Conservation (phyloP, 768 basidiomycete species). For the Psilocybe subaeruginosa region DNA sequence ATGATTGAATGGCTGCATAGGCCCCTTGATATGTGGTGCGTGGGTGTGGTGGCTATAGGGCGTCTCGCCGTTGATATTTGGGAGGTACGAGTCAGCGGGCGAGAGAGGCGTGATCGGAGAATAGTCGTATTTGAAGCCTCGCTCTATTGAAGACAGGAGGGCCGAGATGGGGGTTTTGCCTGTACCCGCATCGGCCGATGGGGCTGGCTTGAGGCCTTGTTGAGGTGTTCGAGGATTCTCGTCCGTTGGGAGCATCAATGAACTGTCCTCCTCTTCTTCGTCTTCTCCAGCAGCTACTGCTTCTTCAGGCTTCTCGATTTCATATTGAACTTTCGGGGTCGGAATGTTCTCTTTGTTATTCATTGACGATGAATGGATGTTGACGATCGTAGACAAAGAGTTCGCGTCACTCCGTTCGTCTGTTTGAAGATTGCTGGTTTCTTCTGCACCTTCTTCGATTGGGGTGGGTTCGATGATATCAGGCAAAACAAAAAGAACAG, state of each 20-base stretch:
- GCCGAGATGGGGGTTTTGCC: constrained; percentile 68
- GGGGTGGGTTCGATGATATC: neutral
- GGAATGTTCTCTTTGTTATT: constrained; percentile 3
- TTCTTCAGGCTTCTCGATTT: neutral
- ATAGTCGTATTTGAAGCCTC: constrained; percentile 57
- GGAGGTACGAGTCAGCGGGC: constrained; percentile 36
- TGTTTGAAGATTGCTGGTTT: neutral
- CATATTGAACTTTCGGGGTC: neutral
- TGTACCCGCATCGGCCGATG: constrained; percentile 2
- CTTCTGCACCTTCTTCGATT: neutral
- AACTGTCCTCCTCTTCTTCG: neutral
- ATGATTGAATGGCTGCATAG: constrained; percentile 29
- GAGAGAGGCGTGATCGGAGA: constrained; percentile 67
- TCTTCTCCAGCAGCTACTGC: neutral
- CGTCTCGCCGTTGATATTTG: constrained; percentile 22
- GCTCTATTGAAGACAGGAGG: constrained; percentile 64
- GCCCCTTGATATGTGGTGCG: constrained; percentile 22
- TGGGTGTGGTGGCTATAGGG: constrained; percentile 25
- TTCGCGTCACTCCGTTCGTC: neutral
- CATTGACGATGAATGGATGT: neutral
- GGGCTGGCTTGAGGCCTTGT: constrained; percentile 17
- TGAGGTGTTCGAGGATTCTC: constrained; percentile 18
- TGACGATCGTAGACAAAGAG: neutral
- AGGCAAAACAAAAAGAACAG: neutral
- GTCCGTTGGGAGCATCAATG: neutral